phyloP scores from a whole-genome alignment of 2,329 filamentous ascomycete species.

The Talaromyces sp. region DNA sequence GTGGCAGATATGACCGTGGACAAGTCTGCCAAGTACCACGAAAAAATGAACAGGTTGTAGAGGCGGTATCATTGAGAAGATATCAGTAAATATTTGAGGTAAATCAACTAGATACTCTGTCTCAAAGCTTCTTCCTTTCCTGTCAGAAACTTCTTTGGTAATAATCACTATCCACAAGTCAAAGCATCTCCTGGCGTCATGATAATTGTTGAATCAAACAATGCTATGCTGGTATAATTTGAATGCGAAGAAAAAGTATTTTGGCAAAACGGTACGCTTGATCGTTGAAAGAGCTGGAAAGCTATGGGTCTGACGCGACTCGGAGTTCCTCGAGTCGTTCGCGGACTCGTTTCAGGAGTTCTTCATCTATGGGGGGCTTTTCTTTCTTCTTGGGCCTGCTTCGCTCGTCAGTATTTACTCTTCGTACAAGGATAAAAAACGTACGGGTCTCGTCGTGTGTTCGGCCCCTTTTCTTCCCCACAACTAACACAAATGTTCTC shows the following conservation, averaged over 20 bases:
- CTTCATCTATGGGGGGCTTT: constrained; percentile 39
- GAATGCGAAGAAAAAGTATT: not conserved
- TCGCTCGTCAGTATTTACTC: not conserved
- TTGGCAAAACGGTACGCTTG: not conserved
- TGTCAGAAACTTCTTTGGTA: not conserved
- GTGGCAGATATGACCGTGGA: not conserved
- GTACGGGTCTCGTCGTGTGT: constrained; percentile 43
- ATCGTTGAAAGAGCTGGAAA: not conserved
- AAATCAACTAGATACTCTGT: not conserved
- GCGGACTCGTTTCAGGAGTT: constrained; percentile 37
- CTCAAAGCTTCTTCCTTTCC: not conserved
- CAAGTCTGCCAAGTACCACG: too few relatives aligned
- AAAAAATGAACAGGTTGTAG: too few relatives aligned
- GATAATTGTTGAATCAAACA: not conserved
- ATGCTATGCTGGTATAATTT: not conserved
- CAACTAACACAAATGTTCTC: constrained; percentile 37
- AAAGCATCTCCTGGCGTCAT: not conserved
- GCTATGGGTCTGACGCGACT: constrained; percentile 1
- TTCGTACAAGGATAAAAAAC: constrained; percentile 20
- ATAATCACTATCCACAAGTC: not conserved
- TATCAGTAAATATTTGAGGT: not conserved
- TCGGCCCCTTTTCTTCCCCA: constrained; percentile 39
- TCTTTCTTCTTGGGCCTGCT: constrained; percentile 41
- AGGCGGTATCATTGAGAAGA: not conserved
- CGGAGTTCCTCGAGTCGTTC: constrained; percentile 32